Evolutionary conservation across 768 basidiomycete species (phyloP).

Genomic region (Phylloporus sp.): DNA sequence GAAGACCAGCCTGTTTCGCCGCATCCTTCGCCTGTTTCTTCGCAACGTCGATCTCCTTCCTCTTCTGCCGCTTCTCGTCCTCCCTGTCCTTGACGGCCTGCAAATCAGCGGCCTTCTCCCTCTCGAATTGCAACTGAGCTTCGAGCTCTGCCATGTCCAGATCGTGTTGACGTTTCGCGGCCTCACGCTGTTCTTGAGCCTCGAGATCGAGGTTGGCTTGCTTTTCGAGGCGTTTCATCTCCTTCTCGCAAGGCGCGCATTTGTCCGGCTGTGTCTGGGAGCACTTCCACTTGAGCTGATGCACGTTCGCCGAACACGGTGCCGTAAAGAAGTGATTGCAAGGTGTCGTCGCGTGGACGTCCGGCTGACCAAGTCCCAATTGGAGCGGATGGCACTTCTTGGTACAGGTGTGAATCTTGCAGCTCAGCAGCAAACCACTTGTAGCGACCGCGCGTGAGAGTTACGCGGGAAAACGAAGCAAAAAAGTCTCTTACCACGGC

Average conservation of each 20-base stretch:
- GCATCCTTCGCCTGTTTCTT: slow-evolving; percentile 3
- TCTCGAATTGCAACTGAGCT: slow-evolving; percentile 9
- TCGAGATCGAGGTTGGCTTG: slow-evolving; percentile 38
- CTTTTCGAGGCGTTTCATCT: slow-evolving; percentile 35
- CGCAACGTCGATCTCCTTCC: slow-evolving; percentile 10
- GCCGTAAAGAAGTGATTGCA: slow-evolving; percentile 37
- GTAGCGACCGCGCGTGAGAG: too few species aligned
- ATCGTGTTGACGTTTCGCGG: slow-evolving; percentile 40
- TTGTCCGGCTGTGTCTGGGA: slow-evolving; percentile 30
- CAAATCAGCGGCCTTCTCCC: slow-evolving; percentile 5
- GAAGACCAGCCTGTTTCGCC: slow-evolving; percentile 4
- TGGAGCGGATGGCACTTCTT: slow-evolving; percentile 53
- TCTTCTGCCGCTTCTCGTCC: slow-evolving; percentile 6
- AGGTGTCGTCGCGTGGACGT: slow-evolving; percentile 27
- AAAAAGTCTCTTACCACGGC: slow-evolving; percentile 45
- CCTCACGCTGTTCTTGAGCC: slow-evolving; percentile 41
- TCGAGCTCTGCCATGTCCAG: slow-evolving; percentile 10
- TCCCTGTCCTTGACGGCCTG: slow-evolving; percentile 13
- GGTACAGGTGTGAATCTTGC: slow-evolving; percentile 50
- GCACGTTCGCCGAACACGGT: slow-evolving; percentile 41
- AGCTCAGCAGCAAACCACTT: slow-evolving; percentile 48
- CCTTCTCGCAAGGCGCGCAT: slow-evolving; percentile 48
- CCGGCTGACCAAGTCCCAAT: slow-evolving; percentile 44
- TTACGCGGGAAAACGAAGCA: background rate
- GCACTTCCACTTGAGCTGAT: slow-evolving; percentile 43